Percentiles rank a stretch among this genome's conserved stretches.
Evolutionary conservation across 345 rosid genomes (phyloP).

Genomic region (Rhodamnia argentea): DNA sequence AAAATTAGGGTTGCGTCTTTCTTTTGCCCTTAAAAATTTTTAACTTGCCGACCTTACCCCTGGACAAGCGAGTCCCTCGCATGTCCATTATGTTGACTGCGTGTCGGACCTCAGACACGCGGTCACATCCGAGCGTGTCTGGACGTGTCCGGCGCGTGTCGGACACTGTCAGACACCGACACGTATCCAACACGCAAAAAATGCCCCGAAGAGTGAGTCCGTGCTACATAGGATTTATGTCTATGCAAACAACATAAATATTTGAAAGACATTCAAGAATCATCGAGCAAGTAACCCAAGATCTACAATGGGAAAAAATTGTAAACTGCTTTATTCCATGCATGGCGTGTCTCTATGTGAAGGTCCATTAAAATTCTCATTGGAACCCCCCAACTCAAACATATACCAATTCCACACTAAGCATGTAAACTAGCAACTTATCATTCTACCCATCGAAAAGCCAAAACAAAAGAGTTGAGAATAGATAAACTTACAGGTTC

Average conservation of each 20-base stretch:
- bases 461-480: neutral
- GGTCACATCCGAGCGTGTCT: too few relatives aligned
- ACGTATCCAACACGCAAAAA: too few relatives aligned
- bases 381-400: neutral
- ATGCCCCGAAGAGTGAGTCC: too few relatives aligned
- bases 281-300: neutral
- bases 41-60: too few relatives aligned
- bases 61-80: too few relatives aligned
- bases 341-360: neutral
- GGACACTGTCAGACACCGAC: too few relatives aligned
- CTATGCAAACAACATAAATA: neutral
- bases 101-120: too few relatives aligned
- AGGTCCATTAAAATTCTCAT: neutral
- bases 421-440: neutral
- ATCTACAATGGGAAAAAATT: neutral
- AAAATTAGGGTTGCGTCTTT: too few relatives aligned
- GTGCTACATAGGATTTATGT: neutral
- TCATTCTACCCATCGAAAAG: neutral
- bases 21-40: too few relatives aligned
- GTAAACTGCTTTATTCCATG: neutral
- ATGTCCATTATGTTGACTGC: too few relatives aligned
- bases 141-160: too few relatives aligned
- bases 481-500: slow-evolving; percentile 35
- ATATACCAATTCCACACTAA: neutral
- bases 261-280: neutral